Evolutionary conservation across 176 grass and related monocot species (phyloP).

Genomic region (Zoysia pacifica): DNA sequence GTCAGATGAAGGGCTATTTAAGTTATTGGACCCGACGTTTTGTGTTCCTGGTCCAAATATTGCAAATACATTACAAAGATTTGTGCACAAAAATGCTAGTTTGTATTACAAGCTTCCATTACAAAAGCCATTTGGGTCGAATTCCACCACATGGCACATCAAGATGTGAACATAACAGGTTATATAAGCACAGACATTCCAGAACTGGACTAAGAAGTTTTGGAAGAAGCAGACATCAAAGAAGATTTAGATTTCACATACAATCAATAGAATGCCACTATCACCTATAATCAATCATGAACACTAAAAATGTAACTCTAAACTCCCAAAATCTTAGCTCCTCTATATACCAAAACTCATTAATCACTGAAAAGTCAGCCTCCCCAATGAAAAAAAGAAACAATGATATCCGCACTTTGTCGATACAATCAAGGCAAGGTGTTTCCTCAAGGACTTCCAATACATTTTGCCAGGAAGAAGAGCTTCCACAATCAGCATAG

Average conservation of each 20-base stretch:
- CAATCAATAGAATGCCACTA: constrained; percentile 26
- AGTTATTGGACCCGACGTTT: background rate
- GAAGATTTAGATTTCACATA: constrained; percentile 10
- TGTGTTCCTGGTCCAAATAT: background rate
- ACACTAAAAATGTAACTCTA: constrained; percentile 46
- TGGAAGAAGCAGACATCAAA: constrained; percentile 15
- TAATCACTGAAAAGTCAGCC: background rate
- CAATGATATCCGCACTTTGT: constrained; percentile 29
- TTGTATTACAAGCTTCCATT: background rate
- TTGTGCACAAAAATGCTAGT: background rate
- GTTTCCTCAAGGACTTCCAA: constrained; percentile 22
- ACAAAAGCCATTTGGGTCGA: background rate
- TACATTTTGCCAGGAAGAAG: constrained; percentile 29
- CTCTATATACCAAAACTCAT: constrained; percentile 52
- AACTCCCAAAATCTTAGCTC: constrained; percentile 46
- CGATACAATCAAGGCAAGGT: constrained; percentile 19
- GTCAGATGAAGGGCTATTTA: too few species aligned
- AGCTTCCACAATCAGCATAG: constrained; percentile 31
- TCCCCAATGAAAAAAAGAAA: constrained; percentile 15
- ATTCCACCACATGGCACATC: background rate
- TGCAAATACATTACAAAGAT: background rate
- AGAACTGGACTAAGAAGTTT: constrained; percentile 12
- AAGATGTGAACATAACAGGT: background rate
- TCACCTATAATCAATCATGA: constrained; percentile 52
- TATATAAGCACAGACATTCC: background rate